phyloP scores from a whole-genome alignment of 371 early-diverging fungal genomes.

The Mortierella sp. region DNA sequence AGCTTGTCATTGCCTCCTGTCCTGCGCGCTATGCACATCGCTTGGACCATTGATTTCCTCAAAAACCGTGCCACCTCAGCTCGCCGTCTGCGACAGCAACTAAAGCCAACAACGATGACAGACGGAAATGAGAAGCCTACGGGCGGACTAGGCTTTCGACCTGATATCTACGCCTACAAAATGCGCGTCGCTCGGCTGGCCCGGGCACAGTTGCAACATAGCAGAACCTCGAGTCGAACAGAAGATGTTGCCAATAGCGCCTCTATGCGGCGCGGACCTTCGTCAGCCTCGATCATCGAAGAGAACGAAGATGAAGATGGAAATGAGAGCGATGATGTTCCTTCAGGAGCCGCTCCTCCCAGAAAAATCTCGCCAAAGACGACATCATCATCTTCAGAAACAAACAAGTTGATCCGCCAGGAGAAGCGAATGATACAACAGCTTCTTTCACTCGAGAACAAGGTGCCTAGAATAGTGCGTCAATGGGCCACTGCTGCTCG shows the following conservation, averaged over 20 bases:
- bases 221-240: background rate
- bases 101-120: background rate
- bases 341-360: background rate
- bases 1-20: conserved; percentile 38
- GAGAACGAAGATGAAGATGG: conserved; percentile 38
- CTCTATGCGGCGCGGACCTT: conserved; percentile 19
- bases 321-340: background rate
- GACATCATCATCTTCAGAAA: background rate
- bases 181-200: conserved; percentile 47
- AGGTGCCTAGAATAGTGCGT: conserved; percentile 42
- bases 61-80: conserved; percentile 14
- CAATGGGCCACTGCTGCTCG: conserved; percentile 48
- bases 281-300: conserved; percentile 35
- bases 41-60: conserved; percentile 55
- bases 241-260: background rate
- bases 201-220: conserved; percentile 30
- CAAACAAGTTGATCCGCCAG: conserved; percentile 16
- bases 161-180: conserved; percentile 48
- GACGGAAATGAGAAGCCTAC: background rate
- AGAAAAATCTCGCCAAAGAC: background rate
- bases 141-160: conserved; percentile 48
- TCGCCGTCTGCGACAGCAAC: conserved; percentile 36
- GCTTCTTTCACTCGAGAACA: conserved; percentile 48
- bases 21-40: conserved; percentile 45
- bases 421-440: conserved; percentile 51